Evolutionary conservation across 352 stramenopile species (phyloP).

Genomic region (Pythium angustatum): DNA sequence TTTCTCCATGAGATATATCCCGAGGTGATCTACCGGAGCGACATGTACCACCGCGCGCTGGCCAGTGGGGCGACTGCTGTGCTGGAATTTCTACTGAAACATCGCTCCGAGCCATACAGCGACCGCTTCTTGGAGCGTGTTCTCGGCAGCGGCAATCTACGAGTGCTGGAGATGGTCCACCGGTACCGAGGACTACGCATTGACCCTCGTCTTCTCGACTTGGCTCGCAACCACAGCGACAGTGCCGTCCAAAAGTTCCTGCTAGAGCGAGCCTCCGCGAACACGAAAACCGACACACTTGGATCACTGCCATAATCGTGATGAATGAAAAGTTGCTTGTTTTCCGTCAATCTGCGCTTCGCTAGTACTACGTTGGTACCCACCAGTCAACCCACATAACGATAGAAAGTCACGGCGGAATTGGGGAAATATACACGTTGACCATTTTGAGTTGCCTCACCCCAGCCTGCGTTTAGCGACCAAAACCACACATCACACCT

Average conservation of each 20-base stretch:
- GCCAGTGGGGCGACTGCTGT: constrained; percentile 3
- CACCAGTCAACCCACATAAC: too few species aligned
- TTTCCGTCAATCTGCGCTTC: too few species aligned
- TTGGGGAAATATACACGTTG: constrained; percentile 10
- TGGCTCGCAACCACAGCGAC: background rate
- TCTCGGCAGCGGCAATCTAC: constrained; percentile 1
- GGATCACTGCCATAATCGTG: background rate
- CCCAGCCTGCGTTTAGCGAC: constrained; percentile 2
- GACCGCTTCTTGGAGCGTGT: constrained; percentile 13
- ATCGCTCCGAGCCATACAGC: constrained; percentile 18
- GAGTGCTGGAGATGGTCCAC: constrained; percentile 17
- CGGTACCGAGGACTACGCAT: constrained; percentile 1
- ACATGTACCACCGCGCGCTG: constrained; percentile 18
- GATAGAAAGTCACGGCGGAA: too few species aligned
- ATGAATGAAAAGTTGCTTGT: background rate
- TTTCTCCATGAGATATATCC: constrained; percentile 16
- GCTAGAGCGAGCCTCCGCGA: background rate
- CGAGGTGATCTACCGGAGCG: constrained; percentile 3
- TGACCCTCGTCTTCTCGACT: background rate
- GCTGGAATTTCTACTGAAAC: constrained; percentile 18
- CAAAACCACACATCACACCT: constrained; percentile 6
- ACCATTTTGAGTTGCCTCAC: background rate
- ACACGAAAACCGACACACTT: background rate
- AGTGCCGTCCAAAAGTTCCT: background rate
- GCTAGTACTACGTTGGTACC: too few species aligned